Evolutionary conservation across 805 yeast species (phyloP).

Genomic region (Schwanniomyces sp.): DNA sequence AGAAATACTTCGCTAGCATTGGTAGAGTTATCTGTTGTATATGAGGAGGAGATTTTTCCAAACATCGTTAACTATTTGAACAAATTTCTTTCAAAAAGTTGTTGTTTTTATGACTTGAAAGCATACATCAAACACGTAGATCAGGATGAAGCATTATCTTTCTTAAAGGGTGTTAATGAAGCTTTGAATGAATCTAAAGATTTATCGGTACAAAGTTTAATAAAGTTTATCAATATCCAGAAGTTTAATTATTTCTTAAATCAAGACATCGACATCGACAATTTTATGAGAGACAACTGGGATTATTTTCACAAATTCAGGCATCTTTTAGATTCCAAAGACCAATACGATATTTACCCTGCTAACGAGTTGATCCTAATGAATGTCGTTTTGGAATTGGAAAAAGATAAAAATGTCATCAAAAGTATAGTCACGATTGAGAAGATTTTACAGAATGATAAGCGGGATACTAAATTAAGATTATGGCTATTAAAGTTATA

Average conservation of each 20-base stretch:
- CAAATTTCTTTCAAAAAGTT: conserved; percentile 53
- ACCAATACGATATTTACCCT: conserved; percentile 66
- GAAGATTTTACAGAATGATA: conserved; percentile 52
- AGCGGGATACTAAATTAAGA: conserved; percentile 69
- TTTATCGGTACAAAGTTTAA: conserved; percentile 14
- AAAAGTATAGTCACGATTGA: conserved; percentile 59
- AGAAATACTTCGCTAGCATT: conserved; percentile 31
- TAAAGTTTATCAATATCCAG: conserved; percentile 37
- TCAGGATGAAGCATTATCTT: conserved; percentile 7
- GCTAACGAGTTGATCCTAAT: conserved; percentile 67
- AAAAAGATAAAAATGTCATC: conserved; percentile 20
- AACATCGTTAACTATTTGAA: conserved; percentile 43
- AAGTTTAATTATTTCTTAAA: conserved; percentile 46
- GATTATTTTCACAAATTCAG: conserved; percentile 18
- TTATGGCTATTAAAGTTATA: conserved; percentile 72
- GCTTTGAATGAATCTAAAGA: conserved; percentile 20
- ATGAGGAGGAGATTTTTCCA: conserved; percentile 19
- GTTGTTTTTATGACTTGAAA: conserved; percentile 64
- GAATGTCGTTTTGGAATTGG: conserved; percentile 35
- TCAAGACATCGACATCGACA: conserved; percentile 4
- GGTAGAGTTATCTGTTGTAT: conserved; percentile 21
- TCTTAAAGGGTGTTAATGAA: background rate
- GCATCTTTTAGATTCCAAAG: conserved; percentile 34
- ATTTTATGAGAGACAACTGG: conserved; percentile 16
- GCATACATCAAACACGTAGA: conserved; percentile 15